A percentile compares a stretch with the other conserved stretches of the same genome.
phyloP scores from a whole-genome alignment of 2,329 filamentous ascomycete genomes.

The Microsporum ferrugineum region DNA sequence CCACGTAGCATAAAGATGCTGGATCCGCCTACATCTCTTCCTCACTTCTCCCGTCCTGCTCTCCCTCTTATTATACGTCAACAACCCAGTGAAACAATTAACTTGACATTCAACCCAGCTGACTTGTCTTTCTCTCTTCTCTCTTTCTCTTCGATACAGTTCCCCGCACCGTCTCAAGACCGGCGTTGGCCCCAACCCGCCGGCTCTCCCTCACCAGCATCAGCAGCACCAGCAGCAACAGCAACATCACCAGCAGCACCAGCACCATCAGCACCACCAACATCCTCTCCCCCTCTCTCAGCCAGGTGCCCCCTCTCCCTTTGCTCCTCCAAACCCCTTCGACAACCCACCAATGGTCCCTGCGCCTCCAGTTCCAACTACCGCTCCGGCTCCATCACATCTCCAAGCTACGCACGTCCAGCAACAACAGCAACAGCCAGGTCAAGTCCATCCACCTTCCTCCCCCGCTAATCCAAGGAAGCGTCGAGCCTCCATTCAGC shows the following conservation, averaged over 20 bases:
- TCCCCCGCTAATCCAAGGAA: conserved; percentile 32
- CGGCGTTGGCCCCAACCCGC: conserved; percentile 24
- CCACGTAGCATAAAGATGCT: conserved; percentile 13
- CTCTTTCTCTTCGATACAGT: conserved; percentile 18
- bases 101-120: conserved; percentile 1
- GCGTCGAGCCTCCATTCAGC: conserved; percentile 32
- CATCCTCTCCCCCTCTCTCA: conserved; percentile 23
- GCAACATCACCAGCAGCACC: neutral
- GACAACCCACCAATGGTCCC: conserved; percentile 32
- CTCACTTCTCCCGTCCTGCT: conserved; percentile 5
- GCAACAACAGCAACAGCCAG: conserved; percentile 21
- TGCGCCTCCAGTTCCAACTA: conserved; percentile 16
- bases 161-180: conserved; percentile 35
- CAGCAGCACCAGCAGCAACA: neutral
- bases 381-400: conserved; percentile 14
- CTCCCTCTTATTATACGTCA: conserved; percentile 9
- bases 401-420: conserved; percentile 9
- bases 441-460: conserved; percentile 13
- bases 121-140: conserved; percentile 10
- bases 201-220: conserved; percentile 21
- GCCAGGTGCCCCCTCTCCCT: conserved; percentile 27
- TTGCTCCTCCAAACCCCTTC: conserved; percentile 22
- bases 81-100: conserved; percentile 6
- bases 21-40: conserved; percentile 6
- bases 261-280: neutral